Evolutionary conservation across 2,329 filamentous ascomycete species (phyloP).

Genomic region (Apiospora kogelbergensis): DNA sequence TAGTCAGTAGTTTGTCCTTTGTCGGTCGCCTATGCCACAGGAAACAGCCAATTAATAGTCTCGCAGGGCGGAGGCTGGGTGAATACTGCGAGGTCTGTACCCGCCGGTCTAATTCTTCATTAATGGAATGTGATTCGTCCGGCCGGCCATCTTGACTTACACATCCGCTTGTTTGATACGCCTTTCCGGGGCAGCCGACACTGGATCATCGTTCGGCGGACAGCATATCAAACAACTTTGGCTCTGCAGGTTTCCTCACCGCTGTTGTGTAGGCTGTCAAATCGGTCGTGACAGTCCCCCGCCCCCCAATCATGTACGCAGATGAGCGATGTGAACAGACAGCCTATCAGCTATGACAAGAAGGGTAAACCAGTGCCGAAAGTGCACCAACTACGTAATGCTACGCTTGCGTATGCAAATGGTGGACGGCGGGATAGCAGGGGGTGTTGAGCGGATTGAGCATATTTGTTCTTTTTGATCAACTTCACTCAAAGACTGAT

Average conservation of each 20-base stretch:
- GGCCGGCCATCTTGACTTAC: background rate
- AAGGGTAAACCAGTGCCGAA: background rate
- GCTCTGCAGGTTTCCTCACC: background rate
- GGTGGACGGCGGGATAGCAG: background rate
- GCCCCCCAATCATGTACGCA: background rate
- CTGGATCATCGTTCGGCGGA: background rate
- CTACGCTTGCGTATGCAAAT: background rate
- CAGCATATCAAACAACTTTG: background rate
- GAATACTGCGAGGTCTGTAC: background rate
- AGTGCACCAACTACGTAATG: background rate
- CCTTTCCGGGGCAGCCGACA: background rate
- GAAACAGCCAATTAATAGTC: background rate
- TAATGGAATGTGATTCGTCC: background rate
- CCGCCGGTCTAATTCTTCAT: background rate
- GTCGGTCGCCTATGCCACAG: background rate
- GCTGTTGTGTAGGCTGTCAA: background rate
- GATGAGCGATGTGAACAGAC: background rate
- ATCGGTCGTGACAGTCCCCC: background rate
- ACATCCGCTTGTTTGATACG: background rate
- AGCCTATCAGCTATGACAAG: background rate
- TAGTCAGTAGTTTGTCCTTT: too few species aligned
- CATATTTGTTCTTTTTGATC: background rate
- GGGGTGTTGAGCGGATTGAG: background rate
- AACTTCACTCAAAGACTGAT: too few species aligned
- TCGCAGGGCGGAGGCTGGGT: background rate